Evolutionary conservation across 805 yeast species (phyloP), one percentile per base, ranked within the genome.

Genomic region (Candida ulmi): DNA sequence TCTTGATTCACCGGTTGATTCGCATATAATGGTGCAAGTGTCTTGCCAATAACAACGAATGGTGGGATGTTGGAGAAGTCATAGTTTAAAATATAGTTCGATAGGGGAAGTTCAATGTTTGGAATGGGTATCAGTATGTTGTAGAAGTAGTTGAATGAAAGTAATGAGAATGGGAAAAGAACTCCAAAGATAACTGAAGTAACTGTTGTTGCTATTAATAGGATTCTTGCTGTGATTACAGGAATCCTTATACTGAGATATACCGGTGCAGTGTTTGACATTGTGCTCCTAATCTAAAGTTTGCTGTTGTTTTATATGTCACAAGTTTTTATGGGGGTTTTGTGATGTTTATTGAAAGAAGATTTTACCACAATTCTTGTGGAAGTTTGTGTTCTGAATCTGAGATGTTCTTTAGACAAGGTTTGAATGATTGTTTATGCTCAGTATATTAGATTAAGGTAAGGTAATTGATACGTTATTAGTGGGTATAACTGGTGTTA

Each of bases 121-220:
- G 56, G 51, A 11, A 41, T 45, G 13, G 58, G 58, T 9, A 55
- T 47, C 19, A 54, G 39, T 16, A 40, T 38, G 38, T 45, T 39
- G 40, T 55, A 55, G 32, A 54, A 43, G 41, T 47, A 52, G 46
- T 55, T 55, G 49, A 48, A 54, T 8, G 55, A 37, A 11, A 46
- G 37, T 32, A 46, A 48, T 2, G 57, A 45, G 15, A 44, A 37
- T 3, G 60, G 60, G 11, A 55, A 30, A 3, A 54, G 38, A 4
- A 43, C 31, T 3, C 39, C 34, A 5, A 50, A 32, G 1, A 55
- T 47, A 8, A 48, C 38, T 3, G 44, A 21, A 2, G 37, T 8
- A 3, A 51, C 32, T 7, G 51, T 41, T 11, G 46, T 18, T 11
- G 42, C 16, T 16, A 51, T 48, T 11, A 52, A 44, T 0, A 50